Percentiles rank a stretch among this genome's conserved stretches.
These are phyloP conservation scores for Euptelea pleiosperma DNA, from an alignment of 164 flowering plant species.

Conservation along the genomic window DNA sequence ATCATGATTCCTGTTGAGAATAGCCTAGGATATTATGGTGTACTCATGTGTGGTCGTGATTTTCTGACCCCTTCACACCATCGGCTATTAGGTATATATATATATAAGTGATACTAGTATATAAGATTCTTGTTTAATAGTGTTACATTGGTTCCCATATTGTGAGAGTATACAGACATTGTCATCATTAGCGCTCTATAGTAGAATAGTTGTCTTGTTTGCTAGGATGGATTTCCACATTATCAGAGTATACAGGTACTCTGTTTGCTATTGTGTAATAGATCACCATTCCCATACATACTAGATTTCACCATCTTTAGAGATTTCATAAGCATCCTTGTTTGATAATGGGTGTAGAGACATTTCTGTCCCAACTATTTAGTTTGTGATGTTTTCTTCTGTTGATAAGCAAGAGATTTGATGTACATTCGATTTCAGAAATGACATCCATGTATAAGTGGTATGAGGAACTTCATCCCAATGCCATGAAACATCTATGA, in stretches of 20 bases:
- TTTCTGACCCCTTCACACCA: slow-evolving; percentile 60
- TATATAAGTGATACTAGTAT: slow-evolving; percentile 10
- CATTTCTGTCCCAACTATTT: no score
- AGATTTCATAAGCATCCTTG: no score
- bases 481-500: no score
- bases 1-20: slow-evolving; percentile 59
- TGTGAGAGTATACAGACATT: slow-evolving; percentile 11
- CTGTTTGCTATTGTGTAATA: slow-evolving; percentile 16
- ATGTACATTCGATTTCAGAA: no score
- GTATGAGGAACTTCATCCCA: no score
- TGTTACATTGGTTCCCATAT: slow-evolving; percentile 11
- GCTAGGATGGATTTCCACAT: slow-evolving; percentile 4
- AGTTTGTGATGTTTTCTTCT: no score
- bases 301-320: no score
- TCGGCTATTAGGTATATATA: slow-evolving; percentile 18
- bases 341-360: no score
- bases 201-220: not conserved
- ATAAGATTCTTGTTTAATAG: slow-evolving; percentile 10
- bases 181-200: not conserved
- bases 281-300: no score
- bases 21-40: slow-evolving; percentile 19
- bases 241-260: slow-evolving; percentile 5
- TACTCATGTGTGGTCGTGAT: slow-evolving; percentile 45
- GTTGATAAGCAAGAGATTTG: no score
- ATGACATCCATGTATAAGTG: no score